Evolutionary conservation across 1,139 yeast species (phyloP), one percentile per base, ranked within the genome.

Genomic region (Yamadazyma blattariae): DNA sequence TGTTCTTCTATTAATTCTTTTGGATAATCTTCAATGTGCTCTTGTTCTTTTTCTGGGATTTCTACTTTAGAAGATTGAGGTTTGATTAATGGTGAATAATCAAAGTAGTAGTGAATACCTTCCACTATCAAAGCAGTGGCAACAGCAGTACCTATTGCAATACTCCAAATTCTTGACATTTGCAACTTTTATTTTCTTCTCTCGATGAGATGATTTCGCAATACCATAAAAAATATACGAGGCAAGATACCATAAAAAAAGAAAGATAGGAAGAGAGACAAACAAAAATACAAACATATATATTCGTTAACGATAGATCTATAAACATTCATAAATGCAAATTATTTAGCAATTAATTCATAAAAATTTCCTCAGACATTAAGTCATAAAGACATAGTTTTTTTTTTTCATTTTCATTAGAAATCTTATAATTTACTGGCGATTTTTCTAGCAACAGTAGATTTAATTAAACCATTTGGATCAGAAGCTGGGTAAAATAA

Each of bases 401-500:
- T n/a, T n/a, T n/a, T n/a, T n/a, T n/a, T n/a, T n/a, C n/a, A n/a
- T n/a, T n/a, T n/a, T n/a, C 13, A 13, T 10, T 17, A 17, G 19
- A 5, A 7, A 17, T 17, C 28, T 42, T n/a, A 52, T 36, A 77
- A 62, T 56, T 76, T 74, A 20, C 67, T 50, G 32, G 59, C 56
- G 8, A 47, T 54, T 34, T 57, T 55, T 62, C 96, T 81, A 36
- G 81, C 85, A 45, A 89, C 96, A 25, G 92, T 84, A 59, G 86
- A 82, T 59, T 80, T 82, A 61, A 89, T 89, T 60, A 83, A 77
- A 35, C 97, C 97, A 57, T 86, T 88, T 54, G 97, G 97, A 67
- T 88, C 92, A 38, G 94, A 77, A 41, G 92, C 77, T 44, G 97
- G 97, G 57, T 89, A 87, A 62, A 81, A 89, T 50, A 89, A 75